phyloP scores from a whole-genome alignment of 2,329 filamentous ascomycete genomes.

The Colletotrichum scovillei region DNA sequence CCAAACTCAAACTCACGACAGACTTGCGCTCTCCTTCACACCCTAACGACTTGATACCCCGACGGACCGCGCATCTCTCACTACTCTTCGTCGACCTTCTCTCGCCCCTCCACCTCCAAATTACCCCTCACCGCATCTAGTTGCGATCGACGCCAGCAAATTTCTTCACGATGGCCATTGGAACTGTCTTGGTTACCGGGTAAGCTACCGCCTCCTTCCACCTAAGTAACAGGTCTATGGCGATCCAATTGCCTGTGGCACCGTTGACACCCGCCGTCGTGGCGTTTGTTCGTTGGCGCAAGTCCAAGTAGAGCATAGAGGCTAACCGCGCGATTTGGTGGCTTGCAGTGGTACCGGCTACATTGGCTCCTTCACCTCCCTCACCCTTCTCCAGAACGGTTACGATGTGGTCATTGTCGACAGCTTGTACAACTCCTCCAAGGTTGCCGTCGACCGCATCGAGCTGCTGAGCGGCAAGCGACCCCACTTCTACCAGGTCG shows the following conservation, averaged over 20 bases:
- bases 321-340: constrained; percentile 30
- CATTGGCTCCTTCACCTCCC: constrained; percentile 96
- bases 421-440: constrained; percentile 96
- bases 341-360: constrained; percentile 90
- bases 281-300: constrained; percentile 14
- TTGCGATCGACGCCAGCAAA: constrained; percentile 26
- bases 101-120: not conserved
- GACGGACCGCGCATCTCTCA: constrained; percentile 10
- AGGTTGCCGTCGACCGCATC: constrained; percentile 92
- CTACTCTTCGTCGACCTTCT: not conserved
- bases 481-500: constrained; percentile 84
- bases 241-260: not conserved
- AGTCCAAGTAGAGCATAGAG: not conserved
- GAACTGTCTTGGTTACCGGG: constrained; percentile 93
- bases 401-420: constrained; percentile 98
- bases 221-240: too few relatives aligned
- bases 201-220: constrained; percentile 59
- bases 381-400: constrained; percentile 90
- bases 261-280: not conserved
- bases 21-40: not conserved
- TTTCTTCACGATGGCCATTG: constrained; percentile 73
- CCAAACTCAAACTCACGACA: not conserved
- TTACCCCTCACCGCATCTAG: constrained; percentile 16
- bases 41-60: constrained; percentile 36
- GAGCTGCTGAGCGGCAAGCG: constrained; percentile 92